Base-by-base conservation (phyloP, 306 rosid genomes). In the Sicyos baderoa region DNA sequence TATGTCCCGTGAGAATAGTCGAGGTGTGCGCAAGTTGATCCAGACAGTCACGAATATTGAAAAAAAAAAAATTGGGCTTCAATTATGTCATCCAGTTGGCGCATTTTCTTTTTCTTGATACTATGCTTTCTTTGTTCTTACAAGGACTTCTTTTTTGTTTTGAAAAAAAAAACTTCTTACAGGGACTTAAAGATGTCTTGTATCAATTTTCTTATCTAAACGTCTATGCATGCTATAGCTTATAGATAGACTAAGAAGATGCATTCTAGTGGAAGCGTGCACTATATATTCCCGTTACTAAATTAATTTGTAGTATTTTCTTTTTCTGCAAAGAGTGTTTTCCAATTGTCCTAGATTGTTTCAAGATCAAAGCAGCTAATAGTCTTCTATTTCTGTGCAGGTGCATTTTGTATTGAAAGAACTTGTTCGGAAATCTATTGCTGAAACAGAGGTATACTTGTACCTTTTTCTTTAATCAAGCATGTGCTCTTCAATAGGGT, bases 341-440 rank as follows among this genome's bases (percentile, higher is more conserved):
- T 22, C 19, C 55, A 6, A 4, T 8, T 66, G 5, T 47, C 71
- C 54, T 21, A 21, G 71, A 1, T 45, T 6, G 52, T 71, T 42
- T 71, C 54, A 37, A 29, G 45, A 53, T 71, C 54, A n/a, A 13
- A 70, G 5, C 37, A 71, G 21, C 9, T 54, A 35, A 64, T 23
- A 12, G 21, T 35, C 37, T 35, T 71, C 21, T 75, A 77, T 76
- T 77, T 53, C 70, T 79, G 65, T 29, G 60, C 77, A 94, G 99
- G 99, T 94, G 77, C 97, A 94, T 78, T 86, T 90, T 66, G 85
- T 94, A 77, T 79, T 94, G 74, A 94, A 94, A 83, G 99, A 94
- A 85, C 90, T 94, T 77, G 97, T 90, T 56, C 88, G 99, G 76
- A 94, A 90, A 87, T 94, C 99, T 16, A 82, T 94, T 19, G 85